A percentile compares a stretch with the other conserved stretches of the same genome.
Evolutionary conservation across 2,329 filamentous ascomycete genomes (phyloP).

Genomic region (Aureobasidium lini): DNA sequence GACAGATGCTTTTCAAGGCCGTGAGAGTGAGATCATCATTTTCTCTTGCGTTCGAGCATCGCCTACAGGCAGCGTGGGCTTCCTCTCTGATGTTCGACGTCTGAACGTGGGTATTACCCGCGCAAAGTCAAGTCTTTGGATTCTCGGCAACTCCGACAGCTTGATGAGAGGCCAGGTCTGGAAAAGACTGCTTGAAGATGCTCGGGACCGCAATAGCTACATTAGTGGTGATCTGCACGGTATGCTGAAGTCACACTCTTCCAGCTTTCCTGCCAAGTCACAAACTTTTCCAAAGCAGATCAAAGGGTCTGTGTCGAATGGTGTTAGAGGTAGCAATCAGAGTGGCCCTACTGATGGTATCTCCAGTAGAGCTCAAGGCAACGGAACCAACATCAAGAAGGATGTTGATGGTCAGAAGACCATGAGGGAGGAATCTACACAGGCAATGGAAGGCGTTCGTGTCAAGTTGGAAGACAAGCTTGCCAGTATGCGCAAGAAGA

Average conservation of each 20-base stretch:
- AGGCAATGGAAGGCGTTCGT: constrained; percentile 12
- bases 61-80: constrained; percentile 90
- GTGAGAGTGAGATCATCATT: constrained; percentile 96
- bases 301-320: not conserved
- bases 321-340: not conserved
- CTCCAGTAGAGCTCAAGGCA: constrained; percentile 1
- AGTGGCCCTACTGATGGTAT: not conserved
- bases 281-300: constrained; percentile 20
- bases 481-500: constrained; percentile 18
- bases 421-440: no score
- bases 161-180: constrained; percentile 85
- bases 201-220: constrained; percentile 65
- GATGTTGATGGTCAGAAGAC: not conserved
- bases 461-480: constrained; percentile 21
- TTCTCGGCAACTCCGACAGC: constrained; percentile 84
- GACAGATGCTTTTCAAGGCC: constrained; percentile 93
- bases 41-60: constrained; percentile 96
- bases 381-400: not conserved
- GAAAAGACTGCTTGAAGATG: constrained; percentile 77
- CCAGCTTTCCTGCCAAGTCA: constrained; percentile 27
- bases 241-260: constrained; percentile 49
- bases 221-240: constrained; percentile 58
- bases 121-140: constrained; percentile 94
- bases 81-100: constrained; percentile 94
- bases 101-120: constrained; percentile 99